These are phyloP conservation scores for Botrytis fabae DNA, from an alignment of 2,329 filamentous ascomycete genomes.

Conservation along the genomic window DNA sequence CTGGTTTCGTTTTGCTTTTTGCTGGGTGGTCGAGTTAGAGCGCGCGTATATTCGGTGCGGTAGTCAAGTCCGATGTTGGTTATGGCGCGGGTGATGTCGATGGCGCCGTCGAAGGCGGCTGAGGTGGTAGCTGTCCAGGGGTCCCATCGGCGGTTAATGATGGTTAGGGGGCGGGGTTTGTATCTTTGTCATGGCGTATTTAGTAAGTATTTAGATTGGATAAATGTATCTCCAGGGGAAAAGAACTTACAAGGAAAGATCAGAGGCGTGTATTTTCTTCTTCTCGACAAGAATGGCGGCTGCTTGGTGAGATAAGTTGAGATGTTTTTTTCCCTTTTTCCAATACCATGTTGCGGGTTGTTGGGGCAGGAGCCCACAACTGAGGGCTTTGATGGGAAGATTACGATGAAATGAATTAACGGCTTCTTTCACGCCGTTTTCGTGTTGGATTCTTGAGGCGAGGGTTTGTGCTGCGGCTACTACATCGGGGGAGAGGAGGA, in stretches of 20 bases:
- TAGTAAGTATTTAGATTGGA: not conserved
- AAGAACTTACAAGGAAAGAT: slow-evolving; percentile 32
- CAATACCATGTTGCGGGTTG: slow-evolving; percentile 50
- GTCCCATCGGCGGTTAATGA: slow-evolving; percentile 11
- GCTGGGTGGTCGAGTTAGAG: not conserved
- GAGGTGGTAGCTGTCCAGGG: slow-evolving; percentile 1
- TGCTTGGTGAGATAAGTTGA: slow-evolving; percentile 62
- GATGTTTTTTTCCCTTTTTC: slow-evolving; percentile 47
- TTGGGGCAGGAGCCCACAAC: slow-evolving; percentile 56
- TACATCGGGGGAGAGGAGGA: slow-evolving; percentile 63
- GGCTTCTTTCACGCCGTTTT: slow-evolving; percentile 63
- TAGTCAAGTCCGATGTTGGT: not conserved
- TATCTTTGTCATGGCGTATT: not conserved
- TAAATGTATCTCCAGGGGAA: not conserved
- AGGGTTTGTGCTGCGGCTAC: slow-evolving; percentile 57
- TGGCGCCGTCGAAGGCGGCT: not conserved
- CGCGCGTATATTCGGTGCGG: not conserved
- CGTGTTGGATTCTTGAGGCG: slow-evolving; percentile 58
- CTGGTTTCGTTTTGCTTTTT: not conserved
- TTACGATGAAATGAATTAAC: slow-evolving; percentile 53
- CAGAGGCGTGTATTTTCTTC: slow-evolving; percentile 35
- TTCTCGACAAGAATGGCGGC: slow-evolving; percentile 62
- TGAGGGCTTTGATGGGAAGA: slow-evolving; percentile 61
- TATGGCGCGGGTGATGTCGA: not conserved
- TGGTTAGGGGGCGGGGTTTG: not conserved